Evolutionary conservation across 2,329 filamentous ascomycete genomes (phyloP).

Genomic region (Phoma sp.): DNA sequence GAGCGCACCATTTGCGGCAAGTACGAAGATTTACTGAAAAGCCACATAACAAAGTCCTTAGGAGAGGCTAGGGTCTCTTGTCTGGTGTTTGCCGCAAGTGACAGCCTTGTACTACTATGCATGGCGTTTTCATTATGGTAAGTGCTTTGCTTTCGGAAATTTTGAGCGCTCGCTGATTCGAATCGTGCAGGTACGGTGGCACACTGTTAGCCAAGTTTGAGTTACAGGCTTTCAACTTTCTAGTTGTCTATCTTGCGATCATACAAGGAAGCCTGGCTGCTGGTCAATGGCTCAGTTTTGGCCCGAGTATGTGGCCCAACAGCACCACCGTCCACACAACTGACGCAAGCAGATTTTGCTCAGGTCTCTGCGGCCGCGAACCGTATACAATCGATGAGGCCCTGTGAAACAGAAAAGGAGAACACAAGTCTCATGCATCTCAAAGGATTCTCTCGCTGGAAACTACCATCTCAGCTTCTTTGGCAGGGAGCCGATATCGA

Average conservation of each 20-base stretch:
- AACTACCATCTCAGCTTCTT: conserved; percentile 10
- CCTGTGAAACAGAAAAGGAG: conserved; percentile 3
- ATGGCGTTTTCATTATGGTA: conserved; percentile 43
- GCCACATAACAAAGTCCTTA: conserved; percentile 72
- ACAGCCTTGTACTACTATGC: conserved; percentile 70
- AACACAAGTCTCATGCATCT: neutral
- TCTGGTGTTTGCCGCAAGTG: conserved; percentile 31
- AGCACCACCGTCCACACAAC: neutral
- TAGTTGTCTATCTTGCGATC: conserved; percentile 37
- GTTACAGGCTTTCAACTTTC: conserved; percentile 27
- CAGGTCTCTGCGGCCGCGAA: conserved; percentile 32
- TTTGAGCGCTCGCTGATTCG: neutral
- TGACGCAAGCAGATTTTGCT: conserved; percentile 30
- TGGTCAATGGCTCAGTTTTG: conserved; percentile 38
- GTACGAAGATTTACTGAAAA: conserved; percentile 74
- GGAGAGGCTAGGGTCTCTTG: conserved; percentile 65
- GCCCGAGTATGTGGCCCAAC: conserved; percentile 28
- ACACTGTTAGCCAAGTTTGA: conserved; percentile 24
- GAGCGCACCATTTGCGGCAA: conserved; percentile 79
- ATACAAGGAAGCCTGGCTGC: conserved; percentile 37
- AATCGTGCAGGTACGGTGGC: conserved; percentile 32
- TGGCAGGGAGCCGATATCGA: conserved; percentile 62
- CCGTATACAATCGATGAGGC: conserved; percentile 28
- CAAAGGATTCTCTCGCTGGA: conserved; percentile 16
- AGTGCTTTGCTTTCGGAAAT: neutral